Base-by-base conservation (phyloP, 345 rosid genomes). In the Eucalyptus regnans region DNA sequence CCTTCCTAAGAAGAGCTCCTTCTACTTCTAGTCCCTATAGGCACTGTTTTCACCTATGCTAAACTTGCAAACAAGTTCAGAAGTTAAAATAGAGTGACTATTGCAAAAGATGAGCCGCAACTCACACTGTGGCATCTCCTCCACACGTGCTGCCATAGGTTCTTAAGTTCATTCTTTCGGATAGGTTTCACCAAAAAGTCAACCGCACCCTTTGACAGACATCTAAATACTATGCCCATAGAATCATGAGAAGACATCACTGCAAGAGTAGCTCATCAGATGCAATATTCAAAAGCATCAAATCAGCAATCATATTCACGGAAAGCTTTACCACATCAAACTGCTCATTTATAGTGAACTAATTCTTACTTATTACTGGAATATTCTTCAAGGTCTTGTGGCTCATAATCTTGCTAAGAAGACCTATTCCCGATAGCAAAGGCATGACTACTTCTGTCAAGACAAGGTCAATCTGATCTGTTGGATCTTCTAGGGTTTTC, bases 81-180 rank as follows among this genome's bases (percentile, higher is more conserved):
- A 85, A 85, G 58, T 48, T 48, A 25, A 86, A 51, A 86, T 76
- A 76, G 29, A 76, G 29, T 5, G 46, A 60, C 50, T 22, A 60
- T 29, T 15, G 1, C 56, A 79, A 33, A 37, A 87, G 79, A 48
- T 87, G 50, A 80, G 7, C 52, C 17, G 66, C 87, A 85, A 91
- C 96, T 94, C 93, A 95, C 97, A 86, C 96, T 95, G 93, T 94
- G 96, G 91, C 96, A 93, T 94, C 95, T 95, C 92, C 96, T 94
- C 97, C 98, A 96, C 92, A 95, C 94, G 91, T 95, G 97, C 93
- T 96, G 97, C 97, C 97, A 96, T 13, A 95, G 95, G 90, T 95
- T 96, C 92, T 95, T 95, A 84, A 96, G 94, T 91, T 95, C 98
- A 88, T 96, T 96, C 94, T 95, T 96, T 91, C 98, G 93, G 90